phyloP scores from a whole-genome alignment of 1,284 basidiomycete species.

The Cryptococcus jaspeensis region DNA sequence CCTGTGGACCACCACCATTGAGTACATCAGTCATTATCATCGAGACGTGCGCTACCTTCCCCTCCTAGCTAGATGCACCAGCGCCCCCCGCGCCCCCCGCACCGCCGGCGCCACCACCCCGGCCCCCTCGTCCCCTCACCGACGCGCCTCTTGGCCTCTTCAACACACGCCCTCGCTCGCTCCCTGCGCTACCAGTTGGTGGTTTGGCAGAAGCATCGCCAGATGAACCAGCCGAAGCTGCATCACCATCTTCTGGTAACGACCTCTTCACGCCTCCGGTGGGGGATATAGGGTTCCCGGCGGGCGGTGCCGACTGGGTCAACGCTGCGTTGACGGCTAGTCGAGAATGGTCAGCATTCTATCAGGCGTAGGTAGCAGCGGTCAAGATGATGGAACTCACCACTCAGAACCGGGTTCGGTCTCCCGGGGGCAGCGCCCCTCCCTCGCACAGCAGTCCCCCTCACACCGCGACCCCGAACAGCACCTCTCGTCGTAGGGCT shows the following conservation, averaged over 20 bases:
- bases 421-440: slow-evolving; percentile 17
- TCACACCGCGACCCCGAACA: slow-evolving; percentile 5
- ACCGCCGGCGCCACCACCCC: slow-evolving; percentile 9
- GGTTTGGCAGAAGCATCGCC: slow-evolving; percentile 6
- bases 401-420: slow-evolving; percentile 22
- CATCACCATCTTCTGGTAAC: slow-evolving; percentile 33
- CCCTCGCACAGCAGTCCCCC: slow-evolving; percentile 5
- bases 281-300: slow-evolving; percentile 16
- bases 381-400: slow-evolving; percentile 13
- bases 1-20: too few relatives aligned
- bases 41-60: too few relatives aligned
- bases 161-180: slow-evolving; percentile 20
- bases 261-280: slow-evolving; percentile 26
- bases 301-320: slow-evolving; percentile 6
- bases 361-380: neutral
- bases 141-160: slow-evolving; percentile 29
- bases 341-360: neutral
- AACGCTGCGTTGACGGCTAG: slow-evolving; percentile 46
- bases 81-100: slow-evolving; percentile 4
- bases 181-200: slow-evolving; percentile 11
- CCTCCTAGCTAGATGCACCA: neutral
- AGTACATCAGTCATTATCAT: too few relatives aligned
- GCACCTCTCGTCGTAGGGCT: slow-evolving; percentile 15
- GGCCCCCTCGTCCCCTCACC: slow-evolving; percentile 14
- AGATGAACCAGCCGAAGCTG: slow-evolving; percentile 3